A percentile compares a stretch with the other conserved stretches of the same genome.
Evolutionary conservation across 345 rosid species (phyloP).

Genomic region (Arabidopsis arenosa): DNA sequence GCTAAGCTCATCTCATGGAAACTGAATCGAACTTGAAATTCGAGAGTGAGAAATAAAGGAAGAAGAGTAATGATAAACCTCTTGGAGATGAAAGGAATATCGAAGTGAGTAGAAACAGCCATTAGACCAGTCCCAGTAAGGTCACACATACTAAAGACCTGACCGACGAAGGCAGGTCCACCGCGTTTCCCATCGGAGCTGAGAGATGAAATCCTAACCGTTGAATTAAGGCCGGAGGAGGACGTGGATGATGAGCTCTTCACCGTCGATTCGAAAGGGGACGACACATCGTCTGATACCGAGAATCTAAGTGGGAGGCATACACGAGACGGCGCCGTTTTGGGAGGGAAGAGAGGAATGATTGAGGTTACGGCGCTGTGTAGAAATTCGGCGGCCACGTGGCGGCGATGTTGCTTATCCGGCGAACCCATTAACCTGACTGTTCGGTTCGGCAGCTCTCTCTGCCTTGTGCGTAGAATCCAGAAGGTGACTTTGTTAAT

Average conservation of each 20-base stretch:
- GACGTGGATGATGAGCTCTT: constrained; percentile 54
- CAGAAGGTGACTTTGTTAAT: constrained; percentile 5
- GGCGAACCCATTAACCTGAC: constrained; percentile 50
- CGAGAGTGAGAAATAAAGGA: constrained; percentile 5
- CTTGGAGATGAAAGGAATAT: constrained; percentile 83
- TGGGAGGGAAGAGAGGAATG: constrained; percentile 49
- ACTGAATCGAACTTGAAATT: constrained; percentile 2
- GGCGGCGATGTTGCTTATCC: constrained; percentile 50
- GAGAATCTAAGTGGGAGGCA: constrained; percentile 59
- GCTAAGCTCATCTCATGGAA: constrained; percentile 18
- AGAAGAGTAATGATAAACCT: constrained; percentile 50
- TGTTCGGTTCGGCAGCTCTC: constrained; percentile 12
- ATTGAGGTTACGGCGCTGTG: constrained; percentile 50
- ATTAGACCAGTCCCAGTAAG: constrained; percentile 95
- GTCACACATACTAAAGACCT: constrained; percentile 97
- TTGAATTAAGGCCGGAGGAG: constrained; percentile 68
- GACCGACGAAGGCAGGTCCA: constrained; percentile 97
- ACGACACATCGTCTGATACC: constrained; percentile 51
- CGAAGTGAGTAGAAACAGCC: constrained; percentile 95
- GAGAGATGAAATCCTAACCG: constrained; percentile 76
- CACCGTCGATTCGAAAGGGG: constrained; percentile 54
- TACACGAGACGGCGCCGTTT: constrained; percentile 52
- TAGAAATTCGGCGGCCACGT: constrained; percentile 52
- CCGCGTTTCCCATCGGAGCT: constrained; percentile 68
- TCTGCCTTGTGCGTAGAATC: background rate